A percentile compares a stretch with the other conserved stretches of the same genome.
Conservation (phyloP, 2,329 filamentous ascomycete species). For the Phaeosphaeria sp. region DNA sequence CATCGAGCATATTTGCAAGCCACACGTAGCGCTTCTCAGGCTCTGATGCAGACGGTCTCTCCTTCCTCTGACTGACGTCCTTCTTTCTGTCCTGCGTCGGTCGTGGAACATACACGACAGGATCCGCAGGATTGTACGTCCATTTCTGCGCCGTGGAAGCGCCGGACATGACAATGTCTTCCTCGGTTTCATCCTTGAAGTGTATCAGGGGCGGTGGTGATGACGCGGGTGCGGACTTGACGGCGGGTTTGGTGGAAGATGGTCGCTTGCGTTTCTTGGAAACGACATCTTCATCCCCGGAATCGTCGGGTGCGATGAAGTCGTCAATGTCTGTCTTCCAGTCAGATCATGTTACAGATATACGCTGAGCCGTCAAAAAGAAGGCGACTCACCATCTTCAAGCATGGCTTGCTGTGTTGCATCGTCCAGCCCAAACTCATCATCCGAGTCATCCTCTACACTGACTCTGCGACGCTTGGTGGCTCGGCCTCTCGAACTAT, state of each 20-base stretch:
- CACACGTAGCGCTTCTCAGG: constrained; percentile 88
- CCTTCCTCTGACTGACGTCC: constrained; percentile 44
- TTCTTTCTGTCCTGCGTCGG: constrained; percentile 44
- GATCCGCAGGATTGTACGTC: constrained; percentile 72
- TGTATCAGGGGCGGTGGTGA: constrained; percentile 47
- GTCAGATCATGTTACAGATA: neutral
- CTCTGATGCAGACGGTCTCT: constrained; percentile 80
- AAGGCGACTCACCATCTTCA: constrained; percentile 57
- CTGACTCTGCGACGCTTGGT: constrained; percentile 68
- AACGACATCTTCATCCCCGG: constrained; percentile 69
- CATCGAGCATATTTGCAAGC: constrained; percentile 85
- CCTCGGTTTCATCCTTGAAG: constrained; percentile 55
- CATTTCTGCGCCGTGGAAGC: constrained; percentile 83
- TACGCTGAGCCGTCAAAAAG: constrained; percentile 27
- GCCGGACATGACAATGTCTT: constrained; percentile 61
- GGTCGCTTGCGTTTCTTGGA: constrained; percentile 75
- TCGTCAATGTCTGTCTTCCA: constrained; percentile 74
- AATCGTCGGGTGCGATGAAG: constrained; percentile 87
- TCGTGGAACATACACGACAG: constrained; percentile 58
- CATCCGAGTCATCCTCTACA: constrained; percentile 69
- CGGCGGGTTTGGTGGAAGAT: constrained; percentile 67
- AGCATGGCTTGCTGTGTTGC: constrained; percentile 62
- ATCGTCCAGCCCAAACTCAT: constrained; percentile 69
- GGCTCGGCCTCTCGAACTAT: constrained; percentile 52
- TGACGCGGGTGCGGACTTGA: constrained; percentile 58